Evolutionary conservation across 768 basidiomycete genomes (phyloP), one percentile per base, ranked within the genome.

Genomic region (Boletales sp.): DNA sequence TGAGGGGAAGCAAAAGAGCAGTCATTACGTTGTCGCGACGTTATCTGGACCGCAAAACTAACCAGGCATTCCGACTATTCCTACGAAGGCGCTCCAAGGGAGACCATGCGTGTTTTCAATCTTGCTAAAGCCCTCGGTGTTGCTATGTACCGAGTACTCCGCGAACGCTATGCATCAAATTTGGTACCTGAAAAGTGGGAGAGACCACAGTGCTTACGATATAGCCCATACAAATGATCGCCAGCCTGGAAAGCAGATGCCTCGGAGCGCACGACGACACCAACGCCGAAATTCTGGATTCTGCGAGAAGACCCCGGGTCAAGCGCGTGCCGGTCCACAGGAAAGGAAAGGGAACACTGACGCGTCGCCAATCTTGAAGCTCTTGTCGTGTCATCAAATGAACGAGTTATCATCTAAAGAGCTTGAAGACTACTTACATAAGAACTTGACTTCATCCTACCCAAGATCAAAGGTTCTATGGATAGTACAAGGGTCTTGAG

Each of bases 401-500:
- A 24, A 7, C 18, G 19, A 10, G 10, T 37, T 1, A 21, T 36
- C 34, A 4, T 37, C 9, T 18, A 34, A 13, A 13, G 7, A 11
- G n/a, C 12, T 14, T 27, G 35, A 29, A 31, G 15, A 19, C 34
- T 27, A 32, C 29, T 30, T 4, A 38, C 47, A 40, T 48, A 43
- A 35, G 29, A 31, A 17, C 17, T 18, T 24, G 45, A 24, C 11
- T 66, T 59, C 78, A 82, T 77, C 31, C 60, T 58, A 10, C 67
- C 66, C 14, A 72, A 53, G 51, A 76, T 24, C 53, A 74, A 76
- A 0, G 77, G 77, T 44, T 80, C 80, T 36, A 79, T 58, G 14
- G 73, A 73, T 14, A 80, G 54, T 6, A 68, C 71, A 14, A 83
- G 69, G 0, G 72, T 72, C 62, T 82, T 83, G 55, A 81, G 40